phyloP scores from a whole-genome alignment of 1,139 yeast species.

The Tardiomyces depauwii region DNA sequence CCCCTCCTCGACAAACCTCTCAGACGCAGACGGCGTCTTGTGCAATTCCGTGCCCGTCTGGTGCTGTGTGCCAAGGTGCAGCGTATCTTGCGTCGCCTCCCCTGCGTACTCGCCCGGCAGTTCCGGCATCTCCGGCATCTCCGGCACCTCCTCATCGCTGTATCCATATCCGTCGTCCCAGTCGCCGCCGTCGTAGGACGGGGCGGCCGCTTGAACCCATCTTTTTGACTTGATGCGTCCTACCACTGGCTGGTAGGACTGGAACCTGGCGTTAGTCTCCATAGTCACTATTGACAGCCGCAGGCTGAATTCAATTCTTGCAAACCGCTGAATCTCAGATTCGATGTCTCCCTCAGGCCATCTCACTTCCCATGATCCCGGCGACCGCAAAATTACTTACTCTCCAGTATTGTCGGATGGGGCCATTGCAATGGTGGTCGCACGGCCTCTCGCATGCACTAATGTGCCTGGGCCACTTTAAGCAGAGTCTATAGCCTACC shows the following conservation, averaged over 20 bases:
- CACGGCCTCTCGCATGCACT: too few relatives aligned
- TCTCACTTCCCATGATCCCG: too few relatives aligned
- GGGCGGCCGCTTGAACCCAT: conserved; percentile 21
- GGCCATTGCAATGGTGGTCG: neutral
- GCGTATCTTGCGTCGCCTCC: neutral
- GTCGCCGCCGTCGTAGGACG: conserved; percentile 20
- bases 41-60: neutral
- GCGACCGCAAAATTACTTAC: neutral
- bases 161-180: conserved; percentile 18
- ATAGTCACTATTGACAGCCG: neutral
- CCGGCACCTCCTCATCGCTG: conserved; percentile 12
- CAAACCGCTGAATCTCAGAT: neutral
- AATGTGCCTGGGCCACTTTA: too few relatives aligned
- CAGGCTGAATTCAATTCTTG: neutral
- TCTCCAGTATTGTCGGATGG: neutral
- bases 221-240: conserved; percentile 24
- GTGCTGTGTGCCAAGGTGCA: neutral
- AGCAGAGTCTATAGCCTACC: too few relatives aligned
- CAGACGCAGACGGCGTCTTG: conserved; percentile 5
- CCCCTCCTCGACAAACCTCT: conserved; percentile 11
- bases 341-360: neutral
- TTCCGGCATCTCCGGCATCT: conserved; percentile 18
- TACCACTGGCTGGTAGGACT: conserved; percentile 18
- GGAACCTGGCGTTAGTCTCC: conserved; percentile 5
- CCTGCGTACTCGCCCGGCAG: conserved; percentile 7